These are phyloP conservation scores for Cordyceps cateniannulata DNA, from an alignment of 2,329 filamentous ascomycete species.

Conservation along the genomic window DNA sequence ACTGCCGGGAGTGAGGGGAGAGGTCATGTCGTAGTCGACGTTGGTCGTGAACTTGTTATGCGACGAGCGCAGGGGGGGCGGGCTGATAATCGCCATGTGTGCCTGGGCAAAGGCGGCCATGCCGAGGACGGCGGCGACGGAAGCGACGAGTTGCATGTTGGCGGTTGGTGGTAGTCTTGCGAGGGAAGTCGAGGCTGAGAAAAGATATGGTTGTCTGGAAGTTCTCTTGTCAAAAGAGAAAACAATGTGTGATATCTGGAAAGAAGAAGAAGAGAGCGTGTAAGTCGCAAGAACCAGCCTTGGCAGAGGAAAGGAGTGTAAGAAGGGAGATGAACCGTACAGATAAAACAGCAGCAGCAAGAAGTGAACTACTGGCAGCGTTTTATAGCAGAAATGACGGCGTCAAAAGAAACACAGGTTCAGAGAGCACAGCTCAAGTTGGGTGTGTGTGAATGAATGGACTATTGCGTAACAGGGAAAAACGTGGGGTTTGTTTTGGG, in stretches of 20 bases:
- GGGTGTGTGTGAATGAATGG: background rate
- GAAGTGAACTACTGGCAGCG: background rate
- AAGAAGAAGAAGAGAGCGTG: background rate
- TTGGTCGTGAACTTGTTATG: conserved; percentile 41
- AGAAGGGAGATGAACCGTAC: background rate
- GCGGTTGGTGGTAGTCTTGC: conserved; percentile 13
- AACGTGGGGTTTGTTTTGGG: background rate
- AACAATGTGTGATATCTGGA: background rate
- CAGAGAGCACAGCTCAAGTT: background rate
- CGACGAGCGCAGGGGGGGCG: conserved; percentile 47
- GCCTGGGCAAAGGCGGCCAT: conserved; percentile 38
- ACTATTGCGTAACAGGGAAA: background rate
- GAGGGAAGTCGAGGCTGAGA: background rate
- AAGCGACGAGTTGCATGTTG: conserved; percentile 16
- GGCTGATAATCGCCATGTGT: conserved; percentile 51
- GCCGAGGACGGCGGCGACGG: conserved; percentile 35
- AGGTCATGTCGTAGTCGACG: conserved; percentile 67
- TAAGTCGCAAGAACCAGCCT: conserved; percentile 6
- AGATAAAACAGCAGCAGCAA: background rate
- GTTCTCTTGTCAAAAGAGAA: conserved; percentile 7
- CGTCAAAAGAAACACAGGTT: background rate
- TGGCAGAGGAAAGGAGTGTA: background rate
- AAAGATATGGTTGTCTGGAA: background rate
- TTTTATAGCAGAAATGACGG: background rate
- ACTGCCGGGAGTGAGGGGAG: conserved; percentile 55